Base-by-base conservation (phyloP, 2,329 filamentous ascomycete species). In the Scedosporium apiospermum region DNA sequence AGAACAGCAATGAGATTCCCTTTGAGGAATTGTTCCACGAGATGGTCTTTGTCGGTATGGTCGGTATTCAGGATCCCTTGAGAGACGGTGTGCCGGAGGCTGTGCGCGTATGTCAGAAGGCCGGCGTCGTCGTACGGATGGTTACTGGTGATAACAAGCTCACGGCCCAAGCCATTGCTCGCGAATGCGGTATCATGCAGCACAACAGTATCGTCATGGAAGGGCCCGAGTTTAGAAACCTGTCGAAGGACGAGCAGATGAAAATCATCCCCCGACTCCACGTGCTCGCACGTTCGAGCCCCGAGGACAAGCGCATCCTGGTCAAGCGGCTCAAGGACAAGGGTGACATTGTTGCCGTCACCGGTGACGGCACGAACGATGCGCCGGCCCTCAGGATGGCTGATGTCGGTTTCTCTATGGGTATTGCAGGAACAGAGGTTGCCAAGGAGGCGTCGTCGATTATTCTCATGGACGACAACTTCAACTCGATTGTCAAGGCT, bases 391-490 rank as follows among this genome's bases (percentile, higher is more conserved):
- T 93, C 58, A 92, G 90, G 75, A 87, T 87, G 69, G 90, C 90
- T 6, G 89, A 93, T 70, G 88, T 93, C 58, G 90, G 90, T 27
- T 93, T 93, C 74, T 91, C 89, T 18, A 93, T 93, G 90, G 90
- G 90, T 67, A 90, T 93, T 61, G 83, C 89, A 14, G 90, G 90
- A 65, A 93, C 90, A 0, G 90, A 93, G 72, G 89, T 93, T 46
- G 90, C 90, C 57, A 93, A 93, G 74, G 89, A 93, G 74, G 90
- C 90, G 1, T 93, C 90, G 6, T 88, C 89, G 44, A 93, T 93
- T 65, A 91, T 93, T 68, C 79, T 93, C 14, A 92, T 93, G 89
- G 90, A 93, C 71, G 90, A 93, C 74, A 93, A 93, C 76, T 93
- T 93, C 74, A 82, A 86, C 30, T 92, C 89, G n/a, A 93, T 93